These are phyloP conservation scores for Penicillium janthinellum DNA, from an alignment of 2,329 filamentous ascomycete species.

Conservation along the genomic window DNA sequence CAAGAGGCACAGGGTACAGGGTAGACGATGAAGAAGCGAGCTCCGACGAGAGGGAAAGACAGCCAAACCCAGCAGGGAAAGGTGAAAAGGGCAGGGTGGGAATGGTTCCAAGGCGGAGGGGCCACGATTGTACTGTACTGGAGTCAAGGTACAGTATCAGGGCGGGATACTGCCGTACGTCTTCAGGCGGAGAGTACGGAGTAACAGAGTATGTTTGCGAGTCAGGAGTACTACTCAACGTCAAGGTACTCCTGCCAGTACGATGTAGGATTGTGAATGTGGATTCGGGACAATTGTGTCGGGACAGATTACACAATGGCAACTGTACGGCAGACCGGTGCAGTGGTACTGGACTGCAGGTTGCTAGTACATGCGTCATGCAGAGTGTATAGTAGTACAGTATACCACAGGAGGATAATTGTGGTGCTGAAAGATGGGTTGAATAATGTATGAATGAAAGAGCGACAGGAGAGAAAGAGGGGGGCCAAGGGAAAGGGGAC, in stretches of 20 bases:
- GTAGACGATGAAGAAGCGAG: neutral
- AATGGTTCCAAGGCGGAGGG: neutral
- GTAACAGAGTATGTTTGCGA: neutral
- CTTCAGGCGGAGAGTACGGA: neutral
- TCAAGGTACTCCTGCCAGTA: neutral
- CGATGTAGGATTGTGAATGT: neutral
- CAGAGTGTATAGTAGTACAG: neutral
- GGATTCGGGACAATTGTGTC: neutral
- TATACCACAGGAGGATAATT: neutral
- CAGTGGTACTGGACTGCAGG: neutral
- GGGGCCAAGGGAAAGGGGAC: neutral
- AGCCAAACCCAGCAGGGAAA: neutral
- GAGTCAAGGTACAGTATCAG: neutral
- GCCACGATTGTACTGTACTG: neutral
- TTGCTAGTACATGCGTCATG: neutral
- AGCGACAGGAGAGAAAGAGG: constrained; percentile 6
- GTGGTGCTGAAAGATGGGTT: neutral
- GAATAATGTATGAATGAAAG: neutral
- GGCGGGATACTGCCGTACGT: neutral
- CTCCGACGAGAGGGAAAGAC: neutral
- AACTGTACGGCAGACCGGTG: neutral
- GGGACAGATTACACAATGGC: constrained; percentile 17
- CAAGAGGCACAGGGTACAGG: constrained; percentile 3
- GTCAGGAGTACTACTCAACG: neutral
- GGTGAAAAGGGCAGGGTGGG: neutral